Conservation (phyloP, 192 early-diverging fungal species). For the Phlyctochytrium planicorne region DNA sequence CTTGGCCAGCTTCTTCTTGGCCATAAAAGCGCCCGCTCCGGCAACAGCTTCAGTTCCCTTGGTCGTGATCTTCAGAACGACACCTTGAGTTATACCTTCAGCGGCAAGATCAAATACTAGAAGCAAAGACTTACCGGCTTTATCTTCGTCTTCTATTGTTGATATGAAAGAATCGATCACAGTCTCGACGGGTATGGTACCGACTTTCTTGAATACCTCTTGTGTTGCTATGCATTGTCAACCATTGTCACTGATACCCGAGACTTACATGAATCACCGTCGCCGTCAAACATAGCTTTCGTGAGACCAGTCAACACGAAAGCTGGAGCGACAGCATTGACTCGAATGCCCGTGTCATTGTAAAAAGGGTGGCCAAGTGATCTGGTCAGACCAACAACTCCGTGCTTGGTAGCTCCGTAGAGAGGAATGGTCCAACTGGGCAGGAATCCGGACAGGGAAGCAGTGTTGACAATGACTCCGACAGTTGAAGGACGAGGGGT, state of each 20-base stretch:
- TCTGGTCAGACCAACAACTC: conserved; percentile 59
- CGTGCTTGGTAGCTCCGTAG: conserved; percentile 77
- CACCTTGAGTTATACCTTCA: no score
- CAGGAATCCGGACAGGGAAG: conserved; percentile 67
- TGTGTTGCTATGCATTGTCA: no score
- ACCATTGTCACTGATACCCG: no score
- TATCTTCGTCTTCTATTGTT: background rate
- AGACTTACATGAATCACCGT: no score
- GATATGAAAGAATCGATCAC: background rate
- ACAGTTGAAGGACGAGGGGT: no score
- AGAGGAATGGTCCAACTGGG: conserved; percentile 54
- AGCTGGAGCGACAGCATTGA: conserved; percentile 38
- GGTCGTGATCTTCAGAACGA: no score
- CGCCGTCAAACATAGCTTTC: no score
- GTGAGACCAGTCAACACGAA: conserved; percentile 42
- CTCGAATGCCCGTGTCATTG: conserved; percentile 34
- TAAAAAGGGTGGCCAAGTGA: conserved; percentile 21
- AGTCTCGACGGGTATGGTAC: background rate
- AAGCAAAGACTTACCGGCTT: no score
- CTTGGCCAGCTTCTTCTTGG: no score
- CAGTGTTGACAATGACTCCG: conserved; percentile 75
- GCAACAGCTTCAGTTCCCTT: no score
- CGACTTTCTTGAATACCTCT: background rate
- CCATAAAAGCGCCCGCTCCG: no score
- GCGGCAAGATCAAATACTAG: no score